Base-by-base conservation (phyloP, 2,329 filamentous ascomycete species). In the Exophiala oligosperma region DNA sequence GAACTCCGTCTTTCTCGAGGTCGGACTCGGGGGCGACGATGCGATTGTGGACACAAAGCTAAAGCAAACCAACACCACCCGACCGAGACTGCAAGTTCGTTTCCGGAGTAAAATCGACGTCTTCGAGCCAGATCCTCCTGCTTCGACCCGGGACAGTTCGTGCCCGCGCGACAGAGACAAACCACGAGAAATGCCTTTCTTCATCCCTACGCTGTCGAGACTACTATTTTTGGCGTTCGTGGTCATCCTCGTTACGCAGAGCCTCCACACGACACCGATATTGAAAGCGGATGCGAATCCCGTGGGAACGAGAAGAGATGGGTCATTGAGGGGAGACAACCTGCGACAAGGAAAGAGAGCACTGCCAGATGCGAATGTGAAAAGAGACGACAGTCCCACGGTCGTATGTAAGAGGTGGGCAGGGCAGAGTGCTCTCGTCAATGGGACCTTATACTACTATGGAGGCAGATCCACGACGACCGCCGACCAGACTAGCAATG, bases 381-480 rank as follows among this genome's bases (percentile, higher is more conserved):
- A 61, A 44, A 61, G 68, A 49, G 59, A 67, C 29, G 57, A 79
- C 59, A 84, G 77, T 62, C 74, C 80, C 2, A 84, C 81, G 1
- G 76, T 83, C 63, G 77, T 86, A 12, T 90, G 87, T 68, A 80
- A 81, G 54, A 76, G 87, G 70, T 90, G 85, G 85, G 82, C 82
- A 17, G 83, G 86, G 52, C 86, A 89, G 72, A 81, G 84, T 78
- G 70, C 89, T 2, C 70, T 89, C 37, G 79, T 92, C 14, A 91
- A 91, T 64, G 89, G 88, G 12, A 92, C 88, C 0, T 69, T 92
- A 2, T 92, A 90, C 69, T 81, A 91, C 54, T 92, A 91, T 65
- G 89, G 89, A 37, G 90, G 89, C 26, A 81, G 88, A 64, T 81
- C 84, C 12, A 88, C 80, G 50, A 82, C 78, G 1, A 71, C 79